Conservation (phyloP, 352 stramenopile species). For the Phytophthora cryptogea region DNA sequence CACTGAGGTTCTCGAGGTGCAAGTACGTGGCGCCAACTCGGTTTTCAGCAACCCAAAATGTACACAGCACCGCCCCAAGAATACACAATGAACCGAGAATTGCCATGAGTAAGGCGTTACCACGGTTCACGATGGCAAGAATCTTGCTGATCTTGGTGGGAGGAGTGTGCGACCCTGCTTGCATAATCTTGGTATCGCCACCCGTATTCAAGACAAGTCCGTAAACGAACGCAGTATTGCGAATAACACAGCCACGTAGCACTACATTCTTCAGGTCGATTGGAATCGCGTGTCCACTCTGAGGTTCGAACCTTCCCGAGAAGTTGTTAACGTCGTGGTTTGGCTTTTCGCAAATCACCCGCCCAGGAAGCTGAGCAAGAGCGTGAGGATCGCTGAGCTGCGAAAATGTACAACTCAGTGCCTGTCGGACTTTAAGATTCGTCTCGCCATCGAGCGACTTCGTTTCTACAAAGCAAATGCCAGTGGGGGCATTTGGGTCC, state of each 20-base stretch:
- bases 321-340: constrained; percentile 92
- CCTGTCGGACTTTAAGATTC: constrained; percentile 87
- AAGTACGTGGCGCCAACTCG: constrained; percentile 70
- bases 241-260: constrained; percentile 81
- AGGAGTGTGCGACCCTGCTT: constrained; percentile 71
- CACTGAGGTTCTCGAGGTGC: constrained; percentile 64
- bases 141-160: constrained; percentile 83
- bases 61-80: constrained; percentile 69
- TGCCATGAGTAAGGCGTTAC: constrained; percentile 76
- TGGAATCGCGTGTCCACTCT: constrained; percentile 78
- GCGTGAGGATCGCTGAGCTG: constrained; percentile 73
- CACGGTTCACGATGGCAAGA: constrained; percentile 79
- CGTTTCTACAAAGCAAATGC: constrained; percentile 89
- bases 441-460: constrained; percentile 89
- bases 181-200: constrained; percentile 89
- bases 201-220: constrained; percentile 85
- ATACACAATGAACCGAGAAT: constrained; percentile 76
- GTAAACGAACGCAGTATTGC: constrained; percentile 81
- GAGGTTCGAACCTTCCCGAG: constrained; percentile 72
- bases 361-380: constrained; percentile 66
- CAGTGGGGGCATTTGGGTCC: constrained; percentile 58
- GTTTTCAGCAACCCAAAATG: constrained; percentile 67
- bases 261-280: constrained; percentile 88
- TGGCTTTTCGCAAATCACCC: constrained; percentile 76
- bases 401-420: constrained; percentile 81